These are phyloP conservation scores for Pichia gijzeniarum DNA, from an alignment of 805 yeast genomes.

Conservation along the genomic window DNA sequence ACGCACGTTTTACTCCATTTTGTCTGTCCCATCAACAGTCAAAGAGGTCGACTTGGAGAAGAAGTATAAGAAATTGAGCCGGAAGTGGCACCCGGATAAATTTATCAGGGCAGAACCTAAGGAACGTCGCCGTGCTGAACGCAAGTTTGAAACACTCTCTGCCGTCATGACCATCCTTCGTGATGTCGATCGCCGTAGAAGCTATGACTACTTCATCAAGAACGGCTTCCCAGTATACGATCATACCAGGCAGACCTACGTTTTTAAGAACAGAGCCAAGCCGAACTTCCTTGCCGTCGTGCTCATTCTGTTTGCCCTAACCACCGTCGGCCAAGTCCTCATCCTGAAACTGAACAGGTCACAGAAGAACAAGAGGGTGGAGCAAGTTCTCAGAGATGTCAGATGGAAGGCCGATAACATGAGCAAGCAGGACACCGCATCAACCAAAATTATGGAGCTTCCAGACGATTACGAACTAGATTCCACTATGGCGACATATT, in stretches of 20 bases:
- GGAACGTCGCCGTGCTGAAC: constrained; percentile 48
- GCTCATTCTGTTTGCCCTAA: constrained; percentile 7
- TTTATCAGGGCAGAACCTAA: constrained; percentile 32
- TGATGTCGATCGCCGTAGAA: constrained; percentile 46
- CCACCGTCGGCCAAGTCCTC: constrained; percentile 11
- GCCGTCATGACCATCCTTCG: constrained; percentile 69
- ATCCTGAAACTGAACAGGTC: constrained; percentile 12
- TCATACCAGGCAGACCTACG: constrained; percentile 6
- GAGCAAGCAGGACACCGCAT: not conserved
- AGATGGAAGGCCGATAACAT: constrained; percentile 16
- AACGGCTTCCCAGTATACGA: constrained; percentile 83
- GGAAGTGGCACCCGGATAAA: constrained; percentile 85
- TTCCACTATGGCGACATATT: constrained; percentile 2
- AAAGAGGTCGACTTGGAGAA: constrained; percentile 49
- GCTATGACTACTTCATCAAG: constrained; percentile 78
- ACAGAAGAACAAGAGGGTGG: constrained; percentile 15
- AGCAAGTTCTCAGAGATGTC: constrained; percentile 15
- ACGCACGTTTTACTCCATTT: constrained; percentile 14
- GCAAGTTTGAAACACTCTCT: constrained; percentile 72
- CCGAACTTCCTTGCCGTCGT: constrained; percentile 9
- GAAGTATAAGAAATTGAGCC: constrained; percentile 65
- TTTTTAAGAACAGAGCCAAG: constrained; percentile 14
- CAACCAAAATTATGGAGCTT: constrained; percentile 12
- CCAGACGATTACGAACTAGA: constrained; percentile 11
- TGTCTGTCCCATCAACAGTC: constrained; percentile 26